Evolutionary conservation across 2,329 filamentous ascomycete species (phyloP), one percentile per base, ranked within the genome.

Genomic region (Claviceps lovelessii): DNA sequence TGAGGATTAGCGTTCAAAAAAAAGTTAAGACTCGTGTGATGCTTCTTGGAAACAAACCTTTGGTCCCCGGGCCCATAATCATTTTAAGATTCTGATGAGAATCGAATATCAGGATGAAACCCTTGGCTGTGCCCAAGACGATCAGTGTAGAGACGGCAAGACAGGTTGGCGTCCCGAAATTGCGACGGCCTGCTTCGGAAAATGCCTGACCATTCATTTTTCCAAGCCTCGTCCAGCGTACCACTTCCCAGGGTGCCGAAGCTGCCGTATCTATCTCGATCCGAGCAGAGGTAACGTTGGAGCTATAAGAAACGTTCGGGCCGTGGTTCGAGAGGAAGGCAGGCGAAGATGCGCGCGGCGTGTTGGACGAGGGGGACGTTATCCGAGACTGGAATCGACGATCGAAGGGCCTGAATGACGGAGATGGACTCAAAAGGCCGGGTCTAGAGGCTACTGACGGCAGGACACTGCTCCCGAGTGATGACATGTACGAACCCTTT

Each of bases 1-100:
- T 28, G 7, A 47, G 10, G 10, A 47, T 49, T 45, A 51, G 41
- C 57, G 48, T 29, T 54, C 63, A 74, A 61, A 75, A 61, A 75
- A 61, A 75, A 67, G 55, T 56, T 53, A 23, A 55, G 52, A 17
- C 33, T 33, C 29, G 17, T 17, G 31, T 37, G n/a, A 23, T 9
- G 4, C 23, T 35, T 52, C n/a, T 33, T 17, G 31, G 8, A 28
- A 19, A 41, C 45, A 61, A 70, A 87, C 87, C 86, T 77, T 93
- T 95, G 0, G 90, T 95, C 39, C 91, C 90, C 37, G 88, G 86
- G 2, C 93, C 93, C 59, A 98, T 89, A 56, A 97, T 95, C 62
- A 87, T 85, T 70, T 95, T 96, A 55, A 97, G 73, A 61, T 87
- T 93, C 70, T 98, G 93, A 67, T 94, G 89, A 69, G 96, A 97